Base-by-base conservation (phyloP, 169 alveolate genomes). In the Plasmodium gonderi region DNA sequence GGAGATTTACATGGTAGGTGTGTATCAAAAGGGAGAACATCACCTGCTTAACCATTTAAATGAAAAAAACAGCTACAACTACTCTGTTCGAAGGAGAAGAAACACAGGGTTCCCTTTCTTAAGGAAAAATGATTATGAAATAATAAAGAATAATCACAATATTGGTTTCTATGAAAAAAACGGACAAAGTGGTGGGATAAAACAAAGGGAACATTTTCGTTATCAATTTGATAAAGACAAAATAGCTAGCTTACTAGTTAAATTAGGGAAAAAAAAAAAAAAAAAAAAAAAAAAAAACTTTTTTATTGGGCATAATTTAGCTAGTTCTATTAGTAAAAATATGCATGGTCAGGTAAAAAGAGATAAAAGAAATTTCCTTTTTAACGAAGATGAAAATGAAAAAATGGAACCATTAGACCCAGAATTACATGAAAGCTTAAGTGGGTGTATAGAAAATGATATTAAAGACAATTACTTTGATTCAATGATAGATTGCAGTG, bases 371-470 rank as follows among this genome's bases (percentile, higher is more conserved):
- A 1, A 8, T 7, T 38, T 11, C 67, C 11, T 54, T 38, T 79
- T 49, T 9, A 29, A 80, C 33, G 64, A 83, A 8, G 72, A 36
- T 8, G 38, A 20, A 8, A 60, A 60, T 12, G 89, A 79, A 78
- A 2, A 4, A 23, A 67, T 29, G 67, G 44, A 79, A 4, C 3
- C 89, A 23, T n/a, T 72, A n/a, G 92, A 83, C 8, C 92, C 75
- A n/a, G 92, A 83, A 74, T 72, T 83, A 31, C 31, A 83, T 47
- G 92, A 83, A 47, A 83, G 83, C 14, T 40, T 83, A 31, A 47
- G 92, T 20, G 92, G 92, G 11, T 83, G 92, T 40, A 45, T 83
- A 14, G 92, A 83, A 83, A 83, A 83, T 45, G 92, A 83, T 69
- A 45, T 83, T 0, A 69, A 49, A 17, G 45, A 83, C 12, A 83